A percentile compares a stretch with the other conserved stretches of the same genome.
These are phyloP conservation scores for Mycena venus DNA, from an alignment of 768 basidiomycete genomes.

Conservation along the genomic window DNA sequence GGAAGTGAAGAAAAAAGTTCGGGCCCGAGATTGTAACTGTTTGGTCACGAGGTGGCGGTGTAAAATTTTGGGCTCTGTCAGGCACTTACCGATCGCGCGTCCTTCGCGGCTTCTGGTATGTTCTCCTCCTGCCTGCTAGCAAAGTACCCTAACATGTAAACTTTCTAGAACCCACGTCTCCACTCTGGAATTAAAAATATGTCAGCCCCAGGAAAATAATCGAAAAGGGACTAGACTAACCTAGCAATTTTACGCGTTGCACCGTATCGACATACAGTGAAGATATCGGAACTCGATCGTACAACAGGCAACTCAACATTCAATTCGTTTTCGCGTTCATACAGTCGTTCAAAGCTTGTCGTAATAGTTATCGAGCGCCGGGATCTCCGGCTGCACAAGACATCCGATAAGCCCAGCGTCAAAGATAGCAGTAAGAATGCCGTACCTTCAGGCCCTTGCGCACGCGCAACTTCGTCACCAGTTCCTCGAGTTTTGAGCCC, in stretches of 20 bases:
- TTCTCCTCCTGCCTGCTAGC: neutral
- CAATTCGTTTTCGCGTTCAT: neutral
- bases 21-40: conserved; percentile 6
- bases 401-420: conserved; percentile 18
- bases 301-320: conserved; percentile 23
- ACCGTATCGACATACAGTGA: conserved; percentile 21
- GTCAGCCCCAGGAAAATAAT: neutral
- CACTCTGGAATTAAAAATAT: neutral
- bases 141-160: neutral
- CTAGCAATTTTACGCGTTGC: conserved; percentile 7
- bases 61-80: neutral
- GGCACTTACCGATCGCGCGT: neutral
- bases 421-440: neutral
- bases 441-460: conserved; percentile 96
- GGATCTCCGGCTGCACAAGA: conserved; percentile 81
- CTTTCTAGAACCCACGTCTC: neutral
- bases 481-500: conserved; percentile 90
- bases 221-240: neutral
- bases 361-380: conserved; percentile 90
- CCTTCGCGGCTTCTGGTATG: neutral
- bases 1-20: conserved; percentile 22
- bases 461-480: conserved; percentile 84
- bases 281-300: conserved; percentile 8
- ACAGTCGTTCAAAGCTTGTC: conserved; percentile 87
- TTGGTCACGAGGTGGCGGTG: neutral